Conservation (phyloP, 2,329 filamentous ascomycete species). For the Biscogniauxia marginata region DNA sequence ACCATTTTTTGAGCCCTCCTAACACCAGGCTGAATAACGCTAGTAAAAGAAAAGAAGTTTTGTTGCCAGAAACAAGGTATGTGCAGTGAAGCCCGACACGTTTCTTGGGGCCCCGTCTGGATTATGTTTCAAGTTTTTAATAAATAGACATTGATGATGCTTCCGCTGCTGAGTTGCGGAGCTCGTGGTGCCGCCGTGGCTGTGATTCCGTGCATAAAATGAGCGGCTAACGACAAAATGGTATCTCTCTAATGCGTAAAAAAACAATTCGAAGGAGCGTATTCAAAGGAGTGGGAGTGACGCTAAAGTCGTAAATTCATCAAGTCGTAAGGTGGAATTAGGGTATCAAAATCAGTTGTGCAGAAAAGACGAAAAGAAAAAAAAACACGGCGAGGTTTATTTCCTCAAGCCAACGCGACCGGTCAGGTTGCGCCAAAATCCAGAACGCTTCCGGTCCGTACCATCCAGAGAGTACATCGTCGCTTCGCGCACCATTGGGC, state of each 20-base stretch:
- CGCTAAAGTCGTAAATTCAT: conserved; percentile 26
- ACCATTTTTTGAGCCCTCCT: conserved; percentile 9
- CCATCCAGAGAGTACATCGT: conserved; percentile 42
- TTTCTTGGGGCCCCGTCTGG: conserved; percentile 11
- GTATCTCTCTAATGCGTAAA: conserved; percentile 33
- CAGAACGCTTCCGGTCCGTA: conserved; percentile 26
- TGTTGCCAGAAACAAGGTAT: conserved; percentile 10
- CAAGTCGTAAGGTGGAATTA: conserved; percentile 11
- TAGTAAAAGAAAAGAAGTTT: conserved; percentile 19
- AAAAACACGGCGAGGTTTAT: conserved; percentile 11
- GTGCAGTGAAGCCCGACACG: conserved; percentile 19
- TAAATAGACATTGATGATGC: conserved; percentile 18
- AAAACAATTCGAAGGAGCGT: conserved; percentile 14
- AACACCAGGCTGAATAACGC: conserved; percentile 18
- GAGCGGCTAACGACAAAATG: conserved; percentile 15
- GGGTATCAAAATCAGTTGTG: conserved; percentile 1
- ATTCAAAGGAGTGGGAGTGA: conserved; percentile 23
- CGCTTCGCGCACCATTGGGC: conserved; percentile 73
- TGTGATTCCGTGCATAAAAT: not conserved
- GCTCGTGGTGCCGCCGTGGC: not conserved
- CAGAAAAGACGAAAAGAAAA: not conserved
- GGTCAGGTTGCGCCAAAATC: conserved; percentile 34
- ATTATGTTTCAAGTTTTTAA: conserved; percentile 18
- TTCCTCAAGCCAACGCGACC: conserved; percentile 32
- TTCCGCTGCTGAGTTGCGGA: not conserved